Evolutionary conservation across 306 rosid genomes (phyloP).

Genomic region (Corylus americana): DNA sequence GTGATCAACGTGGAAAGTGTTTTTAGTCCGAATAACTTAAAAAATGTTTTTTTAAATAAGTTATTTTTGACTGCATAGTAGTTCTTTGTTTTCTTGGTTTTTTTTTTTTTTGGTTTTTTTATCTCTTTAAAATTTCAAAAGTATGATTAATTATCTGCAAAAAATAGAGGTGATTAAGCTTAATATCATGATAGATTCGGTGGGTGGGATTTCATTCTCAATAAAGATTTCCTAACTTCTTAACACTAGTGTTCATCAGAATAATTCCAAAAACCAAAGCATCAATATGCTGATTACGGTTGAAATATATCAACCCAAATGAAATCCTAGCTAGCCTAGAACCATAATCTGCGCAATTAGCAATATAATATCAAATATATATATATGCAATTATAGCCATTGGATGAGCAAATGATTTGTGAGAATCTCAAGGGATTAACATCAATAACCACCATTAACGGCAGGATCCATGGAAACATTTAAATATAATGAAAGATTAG

Average conservation of each 20-base stretch:
- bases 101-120: too few species aligned
- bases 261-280: slow-evolving; percentile 10
- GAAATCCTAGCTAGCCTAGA: slow-evolving; percentile 1
- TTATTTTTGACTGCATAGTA: too few species aligned
- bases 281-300: background rate
- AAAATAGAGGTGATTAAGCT: background rate
- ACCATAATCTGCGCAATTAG: background rate
- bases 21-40: too few species aligned
- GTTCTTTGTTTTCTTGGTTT: too few species aligned
- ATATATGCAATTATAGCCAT: background rate
- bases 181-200: slow-evolving; percentile 16
- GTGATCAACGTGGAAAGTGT: too few species aligned
- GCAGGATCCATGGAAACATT: slow-evolving; percentile 36
- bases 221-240: background rate
- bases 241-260: background rate
- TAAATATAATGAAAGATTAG: background rate
- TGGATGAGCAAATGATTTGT: background rate
- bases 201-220: slow-evolving; percentile 30
- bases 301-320: slow-evolving; percentile 11
- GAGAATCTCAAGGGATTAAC: slow-evolving; percentile 22
- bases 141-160: background rate
- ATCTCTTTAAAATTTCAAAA: too few species aligned
- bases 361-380: slow-evolving; percentile 15
- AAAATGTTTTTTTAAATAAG: too few species aligned
- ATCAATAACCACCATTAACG: slow-evolving; percentile 42